A percentile compares a stretch with the other conserved stretches of the same genome.
phyloP scores from a whole-genome alignment of 306 rosid species.

The Clitoria ternatea region DNA sequence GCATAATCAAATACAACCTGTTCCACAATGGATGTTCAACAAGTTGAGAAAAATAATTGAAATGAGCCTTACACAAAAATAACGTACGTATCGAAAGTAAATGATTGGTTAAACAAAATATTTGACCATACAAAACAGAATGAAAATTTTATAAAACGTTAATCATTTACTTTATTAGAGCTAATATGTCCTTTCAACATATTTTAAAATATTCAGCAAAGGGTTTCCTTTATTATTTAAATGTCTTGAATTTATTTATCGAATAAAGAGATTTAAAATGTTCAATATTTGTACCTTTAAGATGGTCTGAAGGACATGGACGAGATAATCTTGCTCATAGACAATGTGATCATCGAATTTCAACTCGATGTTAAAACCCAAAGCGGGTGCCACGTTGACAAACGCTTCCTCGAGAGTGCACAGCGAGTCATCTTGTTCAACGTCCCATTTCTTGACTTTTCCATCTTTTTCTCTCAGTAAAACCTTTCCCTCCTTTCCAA shows the following conservation, averaged over 20 bases:
- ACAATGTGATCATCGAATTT: slow-evolving; percentile 66
- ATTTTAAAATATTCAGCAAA: too few relatives aligned
- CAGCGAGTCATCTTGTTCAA: slow-evolving; percentile 61
- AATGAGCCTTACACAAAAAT: too few relatives aligned
- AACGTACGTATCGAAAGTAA: neutral
- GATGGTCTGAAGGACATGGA: slow-evolving; percentile 46
- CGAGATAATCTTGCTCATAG: slow-evolving; percentile 45
- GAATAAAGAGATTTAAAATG: too few relatives aligned
- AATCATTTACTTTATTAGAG: too few relatives aligned
- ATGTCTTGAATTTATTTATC: too few relatives aligned
- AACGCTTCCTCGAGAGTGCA: slow-evolving; percentile 79
- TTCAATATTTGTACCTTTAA: slow-evolving; percentile 53
- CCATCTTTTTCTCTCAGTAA: slow-evolving; percentile 64
- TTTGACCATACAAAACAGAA: too few relatives aligned
- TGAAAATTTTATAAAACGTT: too few relatives aligned
- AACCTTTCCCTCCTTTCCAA: slow-evolving; percentile 45
- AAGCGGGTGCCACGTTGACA: slow-evolving; percentile 38
- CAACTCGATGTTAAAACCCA: slow-evolving; percentile 82
- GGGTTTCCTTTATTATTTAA: too few relatives aligned
- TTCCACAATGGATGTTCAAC: slow-evolving; percentile 6
- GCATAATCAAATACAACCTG: slow-evolving; percentile 61
- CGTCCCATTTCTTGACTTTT: slow-evolving; percentile 48
- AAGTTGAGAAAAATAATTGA: neutral
- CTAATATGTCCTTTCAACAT: too few relatives aligned
- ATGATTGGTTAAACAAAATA: too few relatives aligned